Evolutionary conservation across 2,329 filamentous ascomycete species (phyloP), one percentile per base, ranked within the genome.

Genomic region (Neonectria coccinea): DNA sequence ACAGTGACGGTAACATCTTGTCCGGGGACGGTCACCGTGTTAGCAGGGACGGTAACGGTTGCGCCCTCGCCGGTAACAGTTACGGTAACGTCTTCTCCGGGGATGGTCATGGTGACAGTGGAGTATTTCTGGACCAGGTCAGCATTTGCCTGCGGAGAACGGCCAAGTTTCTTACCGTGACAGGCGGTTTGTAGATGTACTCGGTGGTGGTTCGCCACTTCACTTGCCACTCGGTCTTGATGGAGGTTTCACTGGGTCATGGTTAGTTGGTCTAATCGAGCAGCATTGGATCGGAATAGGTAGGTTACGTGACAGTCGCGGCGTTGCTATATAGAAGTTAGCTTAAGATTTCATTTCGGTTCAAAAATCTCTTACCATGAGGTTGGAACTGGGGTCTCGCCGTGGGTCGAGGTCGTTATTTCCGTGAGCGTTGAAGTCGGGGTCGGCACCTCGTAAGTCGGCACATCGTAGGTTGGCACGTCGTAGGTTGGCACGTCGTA

Each of bases 301-400:
- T 25, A 9, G n/a, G 55, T 63, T 59, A 63, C 60, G 60, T 63
- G 50, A 58, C 33, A 22, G 42, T 44, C 4, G 42, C 42, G 3
- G 60, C 56, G 12, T 52, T 12, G 25, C 56, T 59, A 20, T 6
- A 5, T 11, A 52, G 27, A 53, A 31, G 47, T 62, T 48, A 62
- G 54, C 16, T 39, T 16, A n/a, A n/a, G 12, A 5, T 5, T n/a
- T 29, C 20, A 3, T 7, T 44, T 36, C 16, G 16, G 12, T 11
- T 20, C 6, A 44, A 20, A n/a, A n/a, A 5, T 9, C 25, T 42
- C 45, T 31, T 62, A 63, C 60, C 60, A 63, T 50, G 29, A 25
- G 18, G 25, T 18, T 22, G 39, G n/a, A 7, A n/a, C n/a, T 1
- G 20, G 39, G n/a, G 39, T 42, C n/a, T 42, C 39, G 3, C n/a